Evolutionary conservation across 306 rosid genomes (phyloP), one percentile per base, ranked within the genome.

Genomic region (Trifolium fragiferum): DNA sequence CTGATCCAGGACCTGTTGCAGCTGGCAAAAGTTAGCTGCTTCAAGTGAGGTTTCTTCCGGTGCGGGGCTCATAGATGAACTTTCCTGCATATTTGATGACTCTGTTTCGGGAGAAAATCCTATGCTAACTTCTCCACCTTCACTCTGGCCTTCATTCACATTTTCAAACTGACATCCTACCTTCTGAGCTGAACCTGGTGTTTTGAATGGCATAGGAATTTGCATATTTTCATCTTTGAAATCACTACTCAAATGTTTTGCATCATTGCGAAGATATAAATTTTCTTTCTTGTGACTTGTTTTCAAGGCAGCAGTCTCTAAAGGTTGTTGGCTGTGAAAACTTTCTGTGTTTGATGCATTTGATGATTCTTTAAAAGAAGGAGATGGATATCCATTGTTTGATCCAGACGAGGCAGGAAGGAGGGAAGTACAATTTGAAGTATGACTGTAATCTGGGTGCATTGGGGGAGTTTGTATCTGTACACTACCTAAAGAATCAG

Each of bases 1-100:
- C 97, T 92, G 90, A 49, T 85, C 93, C 83, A 82, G 81, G 66
- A 86, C 86, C 68, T 80, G 86, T 76, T 89, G 97, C 76, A 92
- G 89, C 79, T 86, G 93, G 80, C 81, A 75, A 83, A 92, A 92
- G 84, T 83, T 80, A 78, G 80, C 79, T 75, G 86, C 88, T 86
- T 92, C 89, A 35, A 78, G 75, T 12, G 96, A 88, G 66, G 76
- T 79, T 38, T 81, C 84, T 46, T 82, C 84, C 64, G 53, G 51
- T 50, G 66, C 77, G 76, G 90, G 78, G 84, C 89, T 85, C 84
- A 74, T 78, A 70, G 89, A 82, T 77, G 93, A 83, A 67, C 79
- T 83, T 72, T 92, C 96, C 78, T 76, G 90, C 76, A 76, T 63
- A 70, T 76, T 83, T 58, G 93, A 82, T 63, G 93, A 86, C 68